Evolutionary conservation across 345 rosid genomes (phyloP).

Genomic region (Citropsis articulata): DNA sequence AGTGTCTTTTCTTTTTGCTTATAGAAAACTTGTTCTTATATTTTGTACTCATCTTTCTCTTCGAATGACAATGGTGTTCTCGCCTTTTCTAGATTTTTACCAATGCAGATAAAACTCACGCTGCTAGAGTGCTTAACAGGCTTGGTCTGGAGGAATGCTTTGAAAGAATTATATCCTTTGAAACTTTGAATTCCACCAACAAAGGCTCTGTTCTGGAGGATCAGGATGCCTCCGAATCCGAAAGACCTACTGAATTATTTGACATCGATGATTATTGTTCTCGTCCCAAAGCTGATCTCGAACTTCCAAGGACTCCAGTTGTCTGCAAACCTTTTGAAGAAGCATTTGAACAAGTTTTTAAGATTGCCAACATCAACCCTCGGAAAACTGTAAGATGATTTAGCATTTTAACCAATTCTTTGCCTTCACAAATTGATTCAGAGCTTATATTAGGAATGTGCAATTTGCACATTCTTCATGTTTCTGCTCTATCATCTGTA

Average conservation of each 20-base stretch:
- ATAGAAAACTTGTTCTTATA: background rate
- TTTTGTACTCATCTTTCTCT: background rate
- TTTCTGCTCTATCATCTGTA: background rate
- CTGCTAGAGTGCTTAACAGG: slow-evolving; percentile 60
- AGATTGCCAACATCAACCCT: slow-evolving; percentile 69
- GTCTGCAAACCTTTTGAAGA: slow-evolving; percentile 87
- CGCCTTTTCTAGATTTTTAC: slow-evolving; percentile 56
- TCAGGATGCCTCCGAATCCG: slow-evolving; percentile 23
- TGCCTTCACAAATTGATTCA: background rate
- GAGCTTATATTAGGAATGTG: background rate
- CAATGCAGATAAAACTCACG: slow-evolving; percentile 80
- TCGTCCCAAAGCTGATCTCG: slow-evolving; percentile 23
- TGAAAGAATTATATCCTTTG: slow-evolving; percentile 80
- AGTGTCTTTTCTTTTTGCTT: slow-evolving; percentile 20
- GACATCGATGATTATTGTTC: slow-evolving; percentile 43
- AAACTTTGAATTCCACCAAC: slow-evolving; percentile 66
- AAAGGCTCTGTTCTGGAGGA: slow-evolving; percentile 23
- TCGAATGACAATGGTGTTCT: background rate
- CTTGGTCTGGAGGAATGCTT: slow-evolving; percentile 92
- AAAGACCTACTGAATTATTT: slow-evolving; percentile 24
- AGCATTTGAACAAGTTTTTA: slow-evolving; percentile 68
- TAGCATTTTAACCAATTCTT: background rate
- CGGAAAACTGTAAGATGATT: slow-evolving; percentile 58
- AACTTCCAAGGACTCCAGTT: slow-evolving; percentile 60
- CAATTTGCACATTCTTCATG: background rate